Base-by-base conservation (phyloP, 805 yeast genomes). In the Yarrowia divulgata region DNA sequence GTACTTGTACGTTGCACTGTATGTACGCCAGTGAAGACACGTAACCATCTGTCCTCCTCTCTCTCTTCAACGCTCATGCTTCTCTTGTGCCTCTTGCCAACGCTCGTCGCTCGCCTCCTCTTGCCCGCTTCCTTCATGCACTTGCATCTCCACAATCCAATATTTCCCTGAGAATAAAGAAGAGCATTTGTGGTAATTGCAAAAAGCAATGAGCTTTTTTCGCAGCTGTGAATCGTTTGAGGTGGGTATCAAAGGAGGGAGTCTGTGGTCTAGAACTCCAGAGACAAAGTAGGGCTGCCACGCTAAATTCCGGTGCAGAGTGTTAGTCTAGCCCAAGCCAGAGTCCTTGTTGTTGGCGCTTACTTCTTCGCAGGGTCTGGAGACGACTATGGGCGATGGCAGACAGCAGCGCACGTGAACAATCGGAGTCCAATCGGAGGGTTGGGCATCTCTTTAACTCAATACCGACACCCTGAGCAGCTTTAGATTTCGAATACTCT, bases 401-500 rank as follows among this genome's bases (percentile, higher is more conserved):
- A 2, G 29, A 23, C 29, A 2, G 29, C 29, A 23, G 29, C 29
- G 42, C 58, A 54, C 58, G 58, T 54, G 58, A 54, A 35, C 42
- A 3, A 19, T 54, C 60, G 60, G 60, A 54, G 45, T 18, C 34
- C 32, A 34, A 12, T 54, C 60, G 60, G 60, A 54, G 60, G 60
- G 18, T 39, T 19, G 34, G 18, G 14, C 34, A 4, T 16, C 34
- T 23, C 19, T 13, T 18, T 13, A 37, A 19, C 58, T 54, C 58
- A 14, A 14, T 19, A 8, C 13, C 16, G 1, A 35, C 29, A 35
- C 58, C 58, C 58, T 52, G 58, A 49, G 19, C 52, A 13, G 34
- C 35, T 29, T 48, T 29, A 48, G 18, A 14, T 48, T 48, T 48
- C 35, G 34, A 14, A 23, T 14, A 3, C 8, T 18, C 55, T n/a